These are phyloP conservation scores for Boletus reticulatus DNA, from an alignment of 768 basidiomycete genomes.

Conservation along the genomic window DNA sequence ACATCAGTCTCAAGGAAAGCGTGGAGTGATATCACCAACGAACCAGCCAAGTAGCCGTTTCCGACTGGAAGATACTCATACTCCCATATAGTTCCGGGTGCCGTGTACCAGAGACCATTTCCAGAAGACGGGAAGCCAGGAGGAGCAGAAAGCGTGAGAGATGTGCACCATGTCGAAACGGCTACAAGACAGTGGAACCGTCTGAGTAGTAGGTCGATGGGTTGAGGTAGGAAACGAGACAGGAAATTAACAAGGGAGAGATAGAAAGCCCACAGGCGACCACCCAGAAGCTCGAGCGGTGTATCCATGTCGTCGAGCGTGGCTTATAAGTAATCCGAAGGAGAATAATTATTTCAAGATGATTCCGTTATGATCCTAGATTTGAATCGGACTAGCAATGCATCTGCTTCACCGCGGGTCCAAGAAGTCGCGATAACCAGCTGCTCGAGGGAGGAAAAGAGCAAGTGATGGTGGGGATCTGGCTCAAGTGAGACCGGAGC, in stretches of 20 bases:
- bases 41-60: constrained; percentile 70
- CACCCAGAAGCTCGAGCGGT: constrained; percentile 15
- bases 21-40: background rate
- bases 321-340: background rate
- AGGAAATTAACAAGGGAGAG: constrained; percentile 12
- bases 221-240: constrained; percentile 15
- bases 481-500: background rate
- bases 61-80: constrained; percentile 66
- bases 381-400: background rate
- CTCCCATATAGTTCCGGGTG: constrained; percentile 53
- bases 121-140: constrained; percentile 63
- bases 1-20: background rate
- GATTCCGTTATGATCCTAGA: background rate
- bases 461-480: background rate
- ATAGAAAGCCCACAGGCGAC: constrained; percentile 14
- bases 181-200: constrained; percentile 21
- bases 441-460: background rate
- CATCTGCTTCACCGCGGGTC: background rate
- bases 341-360: background rate
- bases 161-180: constrained; percentile 16
- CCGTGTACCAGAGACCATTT: constrained; percentile 73
- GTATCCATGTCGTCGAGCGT: constrained; percentile 21
- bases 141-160: constrained; percentile 26
- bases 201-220: constrained; percentile 16
- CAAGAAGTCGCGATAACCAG: background rate